These are phyloP conservation scores for Leccinum pachyderme DNA, from an alignment of 1,284 basidiomycete species.

Conservation along the genomic window DNA sequence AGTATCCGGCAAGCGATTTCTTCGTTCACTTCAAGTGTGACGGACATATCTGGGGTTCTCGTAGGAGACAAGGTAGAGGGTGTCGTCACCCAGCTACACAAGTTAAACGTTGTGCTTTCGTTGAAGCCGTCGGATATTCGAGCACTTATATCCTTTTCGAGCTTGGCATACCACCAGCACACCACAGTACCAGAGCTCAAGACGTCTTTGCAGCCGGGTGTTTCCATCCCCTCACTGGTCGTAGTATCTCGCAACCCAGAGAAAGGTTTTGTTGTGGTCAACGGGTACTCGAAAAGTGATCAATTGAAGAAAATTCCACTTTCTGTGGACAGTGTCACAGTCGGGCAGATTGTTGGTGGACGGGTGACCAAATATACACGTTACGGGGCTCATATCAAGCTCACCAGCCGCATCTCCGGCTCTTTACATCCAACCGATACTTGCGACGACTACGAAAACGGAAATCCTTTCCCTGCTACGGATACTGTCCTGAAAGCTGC, in stretches of 20 bases:
- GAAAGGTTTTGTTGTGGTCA: constrained; percentile 86
- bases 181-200: constrained; percentile 72
- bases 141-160: constrained; percentile 83
- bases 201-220: constrained; percentile 65
- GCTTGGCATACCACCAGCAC: constrained; percentile 81
- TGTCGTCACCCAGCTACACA: constrained; percentile 74
- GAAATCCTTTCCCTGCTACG: constrained; percentile 57
- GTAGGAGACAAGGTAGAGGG: constrained; percentile 77
- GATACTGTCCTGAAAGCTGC: constrained; percentile 70
- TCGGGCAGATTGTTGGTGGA: constrained; percentile 76
- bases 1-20: constrained; percentile 84
- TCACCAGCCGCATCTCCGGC: constrained; percentile 69
- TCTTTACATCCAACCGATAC: constrained; percentile 79
- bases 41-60: constrained; percentile 70
- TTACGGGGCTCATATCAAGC: constrained; percentile 73
- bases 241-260: constrained; percentile 90
- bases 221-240: constrained; percentile 74
- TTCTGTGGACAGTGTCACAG: constrained; percentile 61
- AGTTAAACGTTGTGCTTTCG: constrained; percentile 76
- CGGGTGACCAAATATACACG: constrained; percentile 71
- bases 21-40: constrained; percentile 46
- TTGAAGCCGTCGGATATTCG: constrained; percentile 72
- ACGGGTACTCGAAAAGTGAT: constrained; percentile 60
- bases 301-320: constrained; percentile 51
- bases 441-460: constrained; percentile 73